Evolutionary conservation across 2,329 filamentous ascomycete species (phyloP).

Genomic region (Beauveria pseudobassiana): DNA sequence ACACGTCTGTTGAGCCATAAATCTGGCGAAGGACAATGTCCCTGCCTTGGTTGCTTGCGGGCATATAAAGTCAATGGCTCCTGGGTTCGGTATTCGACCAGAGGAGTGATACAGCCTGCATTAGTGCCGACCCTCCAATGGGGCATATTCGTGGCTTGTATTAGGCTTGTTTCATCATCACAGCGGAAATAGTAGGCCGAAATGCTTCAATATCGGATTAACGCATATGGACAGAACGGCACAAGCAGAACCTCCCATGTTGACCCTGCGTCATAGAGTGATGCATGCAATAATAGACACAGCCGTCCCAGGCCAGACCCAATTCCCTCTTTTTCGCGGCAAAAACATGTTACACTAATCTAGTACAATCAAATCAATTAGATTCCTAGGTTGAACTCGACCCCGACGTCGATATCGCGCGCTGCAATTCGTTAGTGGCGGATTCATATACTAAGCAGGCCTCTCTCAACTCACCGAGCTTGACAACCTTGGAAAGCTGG

Average conservation of each 20-base stretch:
- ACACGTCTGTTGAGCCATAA: no score
- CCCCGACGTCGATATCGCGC: conserved; percentile 93
- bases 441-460: no score
- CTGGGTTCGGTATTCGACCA: neutral
- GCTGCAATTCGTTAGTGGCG: conserved; percentile 40
- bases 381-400: conserved; percentile 92
- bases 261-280: conserved; percentile 2
- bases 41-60: no score
- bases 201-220: conserved; percentile 7
- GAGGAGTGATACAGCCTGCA: neutral
- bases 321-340: conserved; percentile 6
- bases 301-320: conserved; percentile 6
- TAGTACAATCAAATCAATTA: conserved; percentile 38
- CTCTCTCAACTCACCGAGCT: conserved; percentile 63
- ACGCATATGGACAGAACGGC: conserved; percentile 7
- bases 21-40: no score
- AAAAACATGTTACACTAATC: conserved; percentile 14
- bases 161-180: neutral
- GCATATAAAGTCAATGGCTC: no score
- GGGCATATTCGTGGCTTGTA: neutral
- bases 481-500: conserved; percentile 98
- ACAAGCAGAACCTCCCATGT: neutral
- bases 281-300: conserved; percentile 9
- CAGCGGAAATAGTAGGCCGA: neutral
- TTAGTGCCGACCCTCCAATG: neutral